Evolutionary conservation across 768 basidiomycete species (phyloP).

Genomic region (Psilocybe cubensis): DNA sequence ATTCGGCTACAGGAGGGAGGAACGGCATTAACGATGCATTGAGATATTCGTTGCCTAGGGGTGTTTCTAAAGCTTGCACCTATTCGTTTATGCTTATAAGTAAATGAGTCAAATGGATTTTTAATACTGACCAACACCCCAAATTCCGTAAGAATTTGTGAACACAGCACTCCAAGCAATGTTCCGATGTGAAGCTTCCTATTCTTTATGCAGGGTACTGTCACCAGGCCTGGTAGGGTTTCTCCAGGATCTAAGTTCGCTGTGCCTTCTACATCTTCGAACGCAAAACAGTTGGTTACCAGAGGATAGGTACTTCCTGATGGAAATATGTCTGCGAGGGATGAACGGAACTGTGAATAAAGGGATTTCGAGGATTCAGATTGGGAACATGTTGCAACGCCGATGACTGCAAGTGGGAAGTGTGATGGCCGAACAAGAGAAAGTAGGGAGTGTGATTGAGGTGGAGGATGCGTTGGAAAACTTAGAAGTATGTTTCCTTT

Average conservation of each 20-base stretch:
- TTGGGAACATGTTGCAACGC: conserved; percentile 73
- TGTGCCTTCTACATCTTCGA: conserved; percentile 71
- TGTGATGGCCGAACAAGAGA: conserved; percentile 78
- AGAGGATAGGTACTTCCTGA: conserved; percentile 72
- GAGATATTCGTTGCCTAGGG: conserved; percentile 84
- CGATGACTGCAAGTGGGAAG: conserved; percentile 88
- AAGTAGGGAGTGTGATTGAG: conserved; percentile 67
- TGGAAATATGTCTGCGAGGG: conserved; percentile 69
- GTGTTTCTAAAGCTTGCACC: conserved; percentile 81
- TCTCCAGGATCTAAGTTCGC: conserved; percentile 60
- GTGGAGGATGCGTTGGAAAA: conserved; percentile 76
- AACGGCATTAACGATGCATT: conserved; percentile 69
- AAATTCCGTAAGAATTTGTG: conserved; percentile 84
- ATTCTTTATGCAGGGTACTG: conserved; percentile 89
- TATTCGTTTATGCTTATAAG: conserved; percentile 32
- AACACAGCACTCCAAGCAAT: conserved; percentile 86
- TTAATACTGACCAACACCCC: conserved; percentile 70
- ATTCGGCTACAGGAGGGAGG: conserved; percentile 61
- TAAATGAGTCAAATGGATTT: neutral
- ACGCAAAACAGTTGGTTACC: conserved; percentile 83
- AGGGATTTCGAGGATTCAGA: conserved; percentile 55
- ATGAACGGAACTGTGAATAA: conserved; percentile 67
- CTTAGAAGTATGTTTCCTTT: conserved; percentile 82
- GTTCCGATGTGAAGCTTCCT: conserved; percentile 89
- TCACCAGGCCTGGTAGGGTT: conserved; percentile 63